Evolutionary conservation across 352 stramenopile genomes (phyloP), one percentile per base, ranked within the genome.

Genomic region (Phytophthora chlamydospora): DNA sequence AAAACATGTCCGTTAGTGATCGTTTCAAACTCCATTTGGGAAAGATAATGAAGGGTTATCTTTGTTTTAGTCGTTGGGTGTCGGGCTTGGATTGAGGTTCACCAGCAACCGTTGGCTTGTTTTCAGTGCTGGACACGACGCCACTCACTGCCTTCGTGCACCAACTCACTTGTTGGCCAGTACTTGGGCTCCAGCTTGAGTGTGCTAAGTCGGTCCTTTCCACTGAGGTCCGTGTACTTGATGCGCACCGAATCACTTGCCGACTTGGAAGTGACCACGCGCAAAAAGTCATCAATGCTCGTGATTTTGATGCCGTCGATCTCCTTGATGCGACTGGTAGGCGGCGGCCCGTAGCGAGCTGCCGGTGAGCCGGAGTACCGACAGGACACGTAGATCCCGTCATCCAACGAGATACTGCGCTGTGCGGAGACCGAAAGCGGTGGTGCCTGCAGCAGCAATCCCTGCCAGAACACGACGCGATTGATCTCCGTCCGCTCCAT

Each of bases 401-500:
- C 87, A 16, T 94, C 83, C 24, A 92, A 51, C 13, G 80, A 89
- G 42, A 95, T 91, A 42, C 85, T 85, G 17, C 87, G 84, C 55
- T 95, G 87, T 0, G 85, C 91, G 11, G 83, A 91, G 3, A 97
- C 90, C 2, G 89, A 91, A 1, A 96, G 71, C 10, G 95, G 93
- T 2, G 90, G 86, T 19, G 83, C 86, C 54, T 98, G 93, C 5
- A 98, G 62, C 36, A 97, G 60, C 24, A 97, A 76, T 4, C 93
- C 93, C 31, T 93, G 87, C 90, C 91, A 98, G 54, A 96, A 92
- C 42, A 98, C 78, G 35, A 98, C 90, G 32, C 91, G 86, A 48
- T 97, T 90, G 38, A 96, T 95, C 66, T 96, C 89, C 4, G 85
- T 93, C 42, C 83, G 83, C 54, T 93, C 76, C 67, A 97, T 75